Conservation (phyloP, 2,329 filamentous ascomycete species). For the Gliomastix tumulicola region DNA sequence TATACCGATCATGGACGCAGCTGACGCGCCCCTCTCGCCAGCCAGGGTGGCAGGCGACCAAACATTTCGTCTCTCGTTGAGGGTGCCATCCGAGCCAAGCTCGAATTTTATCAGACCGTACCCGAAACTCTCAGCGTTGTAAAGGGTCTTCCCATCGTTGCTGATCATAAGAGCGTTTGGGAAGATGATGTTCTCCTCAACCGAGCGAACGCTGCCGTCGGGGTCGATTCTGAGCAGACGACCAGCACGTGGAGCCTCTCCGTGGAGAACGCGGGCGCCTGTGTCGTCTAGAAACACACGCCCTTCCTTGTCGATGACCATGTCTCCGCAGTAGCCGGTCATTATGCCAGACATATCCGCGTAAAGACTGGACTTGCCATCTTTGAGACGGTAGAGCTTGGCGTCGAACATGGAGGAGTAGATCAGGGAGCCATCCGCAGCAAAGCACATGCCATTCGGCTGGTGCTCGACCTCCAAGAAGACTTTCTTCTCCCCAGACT, state of each 20-base stretch:
- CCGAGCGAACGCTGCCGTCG: not conserved
- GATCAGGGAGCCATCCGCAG: not conserved
- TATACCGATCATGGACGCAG: not conserved
- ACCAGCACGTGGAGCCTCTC: not conserved
- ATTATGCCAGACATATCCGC: not conserved
- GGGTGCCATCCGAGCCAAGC: not conserved
- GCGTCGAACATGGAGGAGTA: not conserved
- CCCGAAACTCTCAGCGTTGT: not conserved
- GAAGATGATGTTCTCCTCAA: constrained; percentile 2
- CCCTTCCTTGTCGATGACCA: constrained; percentile 1
- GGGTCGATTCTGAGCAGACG: constrained; percentile 1
- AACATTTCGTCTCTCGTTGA: not conserved
- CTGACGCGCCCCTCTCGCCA: not conserved
- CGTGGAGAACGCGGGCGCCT: constrained; percentile 1
- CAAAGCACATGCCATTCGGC: not conserved
- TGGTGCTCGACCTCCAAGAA: not conserved
- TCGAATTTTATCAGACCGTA: not conserved
- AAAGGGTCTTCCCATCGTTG: not conserved
- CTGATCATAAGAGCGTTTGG: constrained; percentile 1
- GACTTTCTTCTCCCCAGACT: not conserved
- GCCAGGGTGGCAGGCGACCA: not conserved
- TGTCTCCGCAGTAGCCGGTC: constrained; percentile 3
- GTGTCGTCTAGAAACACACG: not conserved
- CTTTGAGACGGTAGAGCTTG: not conserved
- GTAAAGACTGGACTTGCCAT: constrained; percentile 1